A percentile compares a stretch with the other conserved stretches of the same genome.
These are phyloP conservation scores for Coemansia sp. DNA, from an alignment of 192 early-diverging fungal genomes.

Conservation along the genomic window DNA sequence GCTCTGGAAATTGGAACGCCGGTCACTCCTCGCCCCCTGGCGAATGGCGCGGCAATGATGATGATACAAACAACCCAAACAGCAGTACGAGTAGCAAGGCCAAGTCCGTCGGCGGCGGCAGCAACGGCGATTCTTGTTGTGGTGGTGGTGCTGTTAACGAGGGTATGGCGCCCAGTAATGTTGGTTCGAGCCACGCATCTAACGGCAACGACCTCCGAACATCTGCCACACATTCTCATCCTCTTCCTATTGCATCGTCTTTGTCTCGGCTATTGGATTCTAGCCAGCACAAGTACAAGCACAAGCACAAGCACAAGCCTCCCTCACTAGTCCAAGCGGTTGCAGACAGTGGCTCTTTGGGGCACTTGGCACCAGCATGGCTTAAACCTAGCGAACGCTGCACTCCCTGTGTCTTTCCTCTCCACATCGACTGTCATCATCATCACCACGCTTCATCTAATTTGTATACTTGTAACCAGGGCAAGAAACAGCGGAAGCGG, in stretches of 20 bases:
- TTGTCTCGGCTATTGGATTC: background rate
- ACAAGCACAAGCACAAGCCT: constrained; percentile 31
- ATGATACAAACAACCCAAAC: background rate
- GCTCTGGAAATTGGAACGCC: background rate
- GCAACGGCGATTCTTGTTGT: background rate
- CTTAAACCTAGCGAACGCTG: background rate
- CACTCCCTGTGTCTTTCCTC: background rate
- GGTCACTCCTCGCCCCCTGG: background rate
- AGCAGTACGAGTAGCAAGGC: background rate
- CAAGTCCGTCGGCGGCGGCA: too few relatives aligned
- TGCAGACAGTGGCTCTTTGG: background rate
- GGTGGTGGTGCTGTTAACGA: background rate
- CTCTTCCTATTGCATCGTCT: background rate
- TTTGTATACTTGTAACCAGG: background rate
- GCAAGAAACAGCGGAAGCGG: background rate
- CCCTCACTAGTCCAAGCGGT: constrained; percentile 43
- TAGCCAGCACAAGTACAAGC: constrained; percentile 5
- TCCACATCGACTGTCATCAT: background rate
- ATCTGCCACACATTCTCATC: background rate
- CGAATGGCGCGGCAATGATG: background rate
- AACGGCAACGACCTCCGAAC: background rate
- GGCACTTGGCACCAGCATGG: background rate
- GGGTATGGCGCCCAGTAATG: background rate
- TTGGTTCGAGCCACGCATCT: background rate
- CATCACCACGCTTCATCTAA: background rate